A percentile compares a stretch with the other conserved stretches of the same genome.
phyloP scores from a whole-genome alignment of 2,329 filamentous ascomycete genomes.

The Biscogniauxia sp. region DNA sequence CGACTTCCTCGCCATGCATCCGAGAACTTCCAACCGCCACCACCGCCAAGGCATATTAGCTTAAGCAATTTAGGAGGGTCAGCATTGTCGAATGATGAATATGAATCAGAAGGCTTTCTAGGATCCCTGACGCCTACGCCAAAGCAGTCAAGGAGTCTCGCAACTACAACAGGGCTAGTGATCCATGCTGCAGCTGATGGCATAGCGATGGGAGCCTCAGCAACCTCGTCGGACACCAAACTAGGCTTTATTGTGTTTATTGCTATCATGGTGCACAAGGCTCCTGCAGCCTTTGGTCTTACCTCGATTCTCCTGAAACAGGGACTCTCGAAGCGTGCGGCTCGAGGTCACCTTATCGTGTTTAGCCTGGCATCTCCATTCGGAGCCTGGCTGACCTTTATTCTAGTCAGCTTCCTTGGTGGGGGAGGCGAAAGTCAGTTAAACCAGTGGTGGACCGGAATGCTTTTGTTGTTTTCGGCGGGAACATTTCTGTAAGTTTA shows the following conservation, averaged over 20 bases:
- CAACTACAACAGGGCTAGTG: conserved; percentile 91
- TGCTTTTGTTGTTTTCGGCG: conserved; percentile 89
- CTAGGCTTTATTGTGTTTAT: conserved; percentile 90
- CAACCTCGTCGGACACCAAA: conserved; percentile 68
- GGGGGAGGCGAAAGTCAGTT: conserved; percentile 59
- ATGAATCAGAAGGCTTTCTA: conserved; percentile 57
- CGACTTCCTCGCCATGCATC: conserved; percentile 73
- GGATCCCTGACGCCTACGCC: conserved; percentile 56
- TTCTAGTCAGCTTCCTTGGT: conserved; percentile 71
- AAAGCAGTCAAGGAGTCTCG: conserved; percentile 61
- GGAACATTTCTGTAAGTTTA: conserved; percentile 85
- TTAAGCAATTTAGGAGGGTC: conserved; percentile 72
- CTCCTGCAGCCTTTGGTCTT: conserved; percentile 89
- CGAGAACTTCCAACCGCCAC: conserved; percentile 61
- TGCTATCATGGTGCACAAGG: conserved; percentile 97
- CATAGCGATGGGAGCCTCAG: conserved; percentile 91
- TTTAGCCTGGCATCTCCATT: conserved; percentile 90
- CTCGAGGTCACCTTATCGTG: conserved; percentile 79
- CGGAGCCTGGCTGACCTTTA: conserved; percentile 80
- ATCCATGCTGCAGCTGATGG: conserved; percentile 95
- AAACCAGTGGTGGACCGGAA: conserved; percentile 85
- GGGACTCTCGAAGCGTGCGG: conserved; percentile 81
- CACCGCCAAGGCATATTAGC: conserved; percentile 79
- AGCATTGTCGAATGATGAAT: conserved; percentile 47
- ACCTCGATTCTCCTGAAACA: conserved; percentile 89